Evolutionary conservation across 768 basidiomycete species (phyloP).

Genomic region (Suillus weaverae): DNA sequence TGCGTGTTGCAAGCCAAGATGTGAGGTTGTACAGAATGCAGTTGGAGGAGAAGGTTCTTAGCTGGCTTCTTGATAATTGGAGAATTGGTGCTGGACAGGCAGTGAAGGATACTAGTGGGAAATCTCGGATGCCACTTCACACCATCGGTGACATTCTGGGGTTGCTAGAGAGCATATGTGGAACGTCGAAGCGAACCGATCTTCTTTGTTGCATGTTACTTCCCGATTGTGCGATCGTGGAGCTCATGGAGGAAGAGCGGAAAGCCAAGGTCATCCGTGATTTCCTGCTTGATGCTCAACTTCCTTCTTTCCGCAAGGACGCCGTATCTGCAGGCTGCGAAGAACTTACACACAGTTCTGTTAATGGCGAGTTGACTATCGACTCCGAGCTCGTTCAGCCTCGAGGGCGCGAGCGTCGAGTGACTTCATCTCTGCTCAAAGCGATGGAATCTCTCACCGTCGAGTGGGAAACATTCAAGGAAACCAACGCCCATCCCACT

Average conservation of each 20-base stretch:
- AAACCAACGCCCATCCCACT: slow-evolving; percentile 39
- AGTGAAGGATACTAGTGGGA: slow-evolving; percentile 35
- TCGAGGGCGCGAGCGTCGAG: slow-evolving; percentile 56
- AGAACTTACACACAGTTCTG: neutral
- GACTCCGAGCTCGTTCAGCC: slow-evolving; percentile 44
- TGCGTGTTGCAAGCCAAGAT: slow-evolving; percentile 76
- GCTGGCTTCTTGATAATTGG: slow-evolving; percentile 82
- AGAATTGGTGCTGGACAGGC: slow-evolving; percentile 39
- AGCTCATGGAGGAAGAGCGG: slow-evolving; percentile 58
- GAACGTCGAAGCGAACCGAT: slow-evolving; percentile 46
- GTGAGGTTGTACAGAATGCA: slow-evolving; percentile 81
- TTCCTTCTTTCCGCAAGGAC: slow-evolving; percentile 45
- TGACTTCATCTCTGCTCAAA: slow-evolving; percentile 64
- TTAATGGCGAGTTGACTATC: neutral
- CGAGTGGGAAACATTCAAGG: slow-evolving; percentile 49
- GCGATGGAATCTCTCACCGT: slow-evolving; percentile 50
- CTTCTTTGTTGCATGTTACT: slow-evolving; percentile 53
- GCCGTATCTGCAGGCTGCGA: neutral
- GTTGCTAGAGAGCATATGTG: slow-evolving; percentile 66
- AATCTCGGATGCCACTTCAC: slow-evolving; percentile 49
- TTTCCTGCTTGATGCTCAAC: slow-evolving; percentile 63
- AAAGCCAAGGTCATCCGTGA: slow-evolving; percentile 62
- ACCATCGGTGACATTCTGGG: slow-evolving; percentile 59
- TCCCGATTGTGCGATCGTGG: slow-evolving; percentile 68
- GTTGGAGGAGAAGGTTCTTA: slow-evolving; percentile 82